phyloP scores from a whole-genome alignment of 768 basidiomycete genomes.

The Porpolomopsis calyptriformis region DNA sequence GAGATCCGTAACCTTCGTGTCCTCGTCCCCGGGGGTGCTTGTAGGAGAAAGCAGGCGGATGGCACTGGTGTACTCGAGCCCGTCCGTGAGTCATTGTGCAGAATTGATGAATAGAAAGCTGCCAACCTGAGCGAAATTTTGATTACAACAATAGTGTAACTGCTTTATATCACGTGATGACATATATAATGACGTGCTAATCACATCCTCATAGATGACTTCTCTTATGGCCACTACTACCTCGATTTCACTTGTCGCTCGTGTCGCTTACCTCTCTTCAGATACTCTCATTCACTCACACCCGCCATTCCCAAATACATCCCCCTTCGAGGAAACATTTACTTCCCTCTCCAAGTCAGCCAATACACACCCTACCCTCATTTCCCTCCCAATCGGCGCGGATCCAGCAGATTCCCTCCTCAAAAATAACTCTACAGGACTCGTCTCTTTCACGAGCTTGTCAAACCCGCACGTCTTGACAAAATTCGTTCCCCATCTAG shows the following conservation, averaged over 20 bases:
- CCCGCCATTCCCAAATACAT: constrained; percentile 30
- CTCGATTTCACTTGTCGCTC: constrained; percentile 34
- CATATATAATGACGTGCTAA: no score
- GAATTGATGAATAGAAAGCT: no score
- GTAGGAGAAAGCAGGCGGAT: no score
- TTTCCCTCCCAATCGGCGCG: constrained; percentile 50
- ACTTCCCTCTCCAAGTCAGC: constrained; percentile 20
- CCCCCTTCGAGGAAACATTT: constrained; percentile 33
- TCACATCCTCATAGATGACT: no score
- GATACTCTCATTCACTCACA: constrained; percentile 54
- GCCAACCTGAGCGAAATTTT: no score
- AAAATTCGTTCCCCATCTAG: constrained; percentile 56
- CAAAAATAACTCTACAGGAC: constrained; percentile 30
- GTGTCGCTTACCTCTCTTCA: constrained; percentile 62
- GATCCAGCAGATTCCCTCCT: constrained; percentile 54
- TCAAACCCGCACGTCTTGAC: constrained; percentile 43
- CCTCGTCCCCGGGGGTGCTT: no score
- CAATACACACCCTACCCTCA: constrained; percentile 30
- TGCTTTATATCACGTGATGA: no score
- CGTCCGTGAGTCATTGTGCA: no score
- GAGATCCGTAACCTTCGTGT: no score
- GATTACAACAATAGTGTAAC: no score
- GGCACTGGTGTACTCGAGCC: no score
- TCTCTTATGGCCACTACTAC: no score
- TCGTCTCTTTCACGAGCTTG: constrained; percentile 47